Percentiles rank a stretch among this genome's conserved stretches.
Conservation (phyloP, 2,329 filamentous ascomycete genomes). For the Penicillium sp. region DNA sequence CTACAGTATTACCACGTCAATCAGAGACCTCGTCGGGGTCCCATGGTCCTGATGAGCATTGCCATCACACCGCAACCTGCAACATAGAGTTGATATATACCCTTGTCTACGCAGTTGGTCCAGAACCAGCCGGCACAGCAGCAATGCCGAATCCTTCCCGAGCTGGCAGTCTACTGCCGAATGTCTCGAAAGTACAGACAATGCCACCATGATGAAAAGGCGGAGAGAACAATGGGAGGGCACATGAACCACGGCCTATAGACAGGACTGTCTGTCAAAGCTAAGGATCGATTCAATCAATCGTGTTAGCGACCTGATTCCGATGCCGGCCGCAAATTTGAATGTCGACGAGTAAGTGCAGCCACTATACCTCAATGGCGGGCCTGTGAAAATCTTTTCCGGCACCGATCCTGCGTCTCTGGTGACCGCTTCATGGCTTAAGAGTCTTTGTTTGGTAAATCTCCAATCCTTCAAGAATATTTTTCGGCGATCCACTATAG, state of each 20-base stretch:
- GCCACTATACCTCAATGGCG: not conserved
- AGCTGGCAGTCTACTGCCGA: not conserved
- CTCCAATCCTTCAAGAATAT: not conserved
- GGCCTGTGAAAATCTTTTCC: not conserved
- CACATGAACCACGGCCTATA: not conserved
- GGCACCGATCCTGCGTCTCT: not conserved
- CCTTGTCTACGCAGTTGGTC: constrained; percentile 6
- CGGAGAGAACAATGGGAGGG: not conserved
- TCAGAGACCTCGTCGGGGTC: not conserved
- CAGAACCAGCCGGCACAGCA: constrained; percentile 8
- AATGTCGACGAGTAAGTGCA: not conserved
- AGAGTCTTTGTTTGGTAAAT: not conserved
- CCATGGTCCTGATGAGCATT: not conserved
- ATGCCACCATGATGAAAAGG: not conserved
- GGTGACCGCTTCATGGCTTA: not conserved
- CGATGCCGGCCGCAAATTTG: constrained; percentile 4
- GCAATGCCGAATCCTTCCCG: not conserved
- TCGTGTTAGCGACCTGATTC: not conserved
- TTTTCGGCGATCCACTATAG: not conserved
- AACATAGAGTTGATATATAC: not conserved
- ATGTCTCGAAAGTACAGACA: not conserved
- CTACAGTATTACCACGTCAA: not conserved
- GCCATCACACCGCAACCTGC: not conserved
- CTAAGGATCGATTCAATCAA: not conserved
- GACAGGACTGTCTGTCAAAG: not conserved